Evolutionary conservation across 306 rosid species (phyloP).

Genomic region (Vigna hirtella): DNA sequence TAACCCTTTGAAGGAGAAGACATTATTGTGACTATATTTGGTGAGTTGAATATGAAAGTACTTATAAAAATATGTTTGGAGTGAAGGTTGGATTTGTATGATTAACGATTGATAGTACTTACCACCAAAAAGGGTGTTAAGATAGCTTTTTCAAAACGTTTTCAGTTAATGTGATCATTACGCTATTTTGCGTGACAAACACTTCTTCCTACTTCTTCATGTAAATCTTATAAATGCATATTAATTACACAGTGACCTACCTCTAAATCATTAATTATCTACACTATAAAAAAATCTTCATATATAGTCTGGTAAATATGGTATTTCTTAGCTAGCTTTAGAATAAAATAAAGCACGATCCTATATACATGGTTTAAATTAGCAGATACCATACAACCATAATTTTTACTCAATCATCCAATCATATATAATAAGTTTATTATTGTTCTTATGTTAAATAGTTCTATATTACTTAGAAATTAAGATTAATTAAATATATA

Average conservation of each 20-base stretch:
- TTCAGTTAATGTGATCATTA: not conserved
- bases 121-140: conserved; percentile 38
- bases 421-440: too few species aligned
- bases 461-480: too few species aligned
- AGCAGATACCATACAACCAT: too few species aligned
- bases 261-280: conserved; percentile 22
- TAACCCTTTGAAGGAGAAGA: too few species aligned
- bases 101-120: conserved; percentile 18
- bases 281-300: not conserved
- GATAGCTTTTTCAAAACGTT: conserved; percentile 29
- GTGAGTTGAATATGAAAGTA: not conserved
- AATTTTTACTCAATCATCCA: too few species aligned
- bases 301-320: too few species aligned
- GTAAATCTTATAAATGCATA: conserved; percentile 39
- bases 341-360: too few species aligned
- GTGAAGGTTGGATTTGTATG: conserved; percentile 1
- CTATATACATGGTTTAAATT: too few species aligned
- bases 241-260: conserved; percentile 30
- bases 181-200: conserved; percentile 39
- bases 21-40: too few species aligned
- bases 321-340: too few species aligned
- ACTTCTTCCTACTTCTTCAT: conserved; percentile 47
- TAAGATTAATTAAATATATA: too few species aligned
- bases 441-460: too few species aligned
- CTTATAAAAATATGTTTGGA: conserved; percentile 24